These are phyloP conservation scores for Neurospora sp. DNA, from an alignment of 495 filamentous ascomycete genomes.

Conservation along the genomic window DNA sequence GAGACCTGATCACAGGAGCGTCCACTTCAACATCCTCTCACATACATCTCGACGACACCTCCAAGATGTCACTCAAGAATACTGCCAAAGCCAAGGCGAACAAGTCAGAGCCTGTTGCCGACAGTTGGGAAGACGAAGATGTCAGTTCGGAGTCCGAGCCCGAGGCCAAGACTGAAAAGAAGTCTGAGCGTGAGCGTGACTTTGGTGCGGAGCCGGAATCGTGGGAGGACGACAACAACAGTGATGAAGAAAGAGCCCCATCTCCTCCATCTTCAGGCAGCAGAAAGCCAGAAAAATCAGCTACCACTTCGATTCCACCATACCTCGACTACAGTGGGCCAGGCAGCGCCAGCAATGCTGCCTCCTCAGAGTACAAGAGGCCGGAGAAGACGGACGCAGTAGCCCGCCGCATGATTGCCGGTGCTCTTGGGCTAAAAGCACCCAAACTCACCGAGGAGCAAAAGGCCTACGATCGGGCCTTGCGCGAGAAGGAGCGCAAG, in stretches of 20 bases:
- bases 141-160: conserved; percentile 33
- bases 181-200: conserved; percentile 3
- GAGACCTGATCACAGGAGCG: neutral
- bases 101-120: conserved; percentile 44
- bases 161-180: conserved; percentile 15
- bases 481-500: conserved; percentile 79
- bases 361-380: conserved; percentile 25
- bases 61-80: conserved; percentile 28
- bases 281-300: neutral
- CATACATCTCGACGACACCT: neutral
- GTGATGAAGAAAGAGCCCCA: neutral
- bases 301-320: neutral
- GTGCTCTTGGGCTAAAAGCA: conserved; percentile 70
- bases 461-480: conserved; percentile 70
- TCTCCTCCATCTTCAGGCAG: neutral
- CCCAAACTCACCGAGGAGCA: conserved; percentile 82
- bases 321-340: conserved; percentile 3
- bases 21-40: neutral
- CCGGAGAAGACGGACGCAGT: conserved; percentile 92
- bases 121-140: conserved; percentile 81
- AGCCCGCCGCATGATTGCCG: conserved; percentile 82
- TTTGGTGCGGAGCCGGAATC: neutral
- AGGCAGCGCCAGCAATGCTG: conserved; percentile 5
- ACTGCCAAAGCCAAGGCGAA: conserved; percentile 16
- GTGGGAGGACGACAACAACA: neutral